These are phyloP conservation scores for Domatiomyces globalis DNA, from an alignment of 2,329 filamentous ascomycete genomes.

Conservation along the genomic window DNA sequence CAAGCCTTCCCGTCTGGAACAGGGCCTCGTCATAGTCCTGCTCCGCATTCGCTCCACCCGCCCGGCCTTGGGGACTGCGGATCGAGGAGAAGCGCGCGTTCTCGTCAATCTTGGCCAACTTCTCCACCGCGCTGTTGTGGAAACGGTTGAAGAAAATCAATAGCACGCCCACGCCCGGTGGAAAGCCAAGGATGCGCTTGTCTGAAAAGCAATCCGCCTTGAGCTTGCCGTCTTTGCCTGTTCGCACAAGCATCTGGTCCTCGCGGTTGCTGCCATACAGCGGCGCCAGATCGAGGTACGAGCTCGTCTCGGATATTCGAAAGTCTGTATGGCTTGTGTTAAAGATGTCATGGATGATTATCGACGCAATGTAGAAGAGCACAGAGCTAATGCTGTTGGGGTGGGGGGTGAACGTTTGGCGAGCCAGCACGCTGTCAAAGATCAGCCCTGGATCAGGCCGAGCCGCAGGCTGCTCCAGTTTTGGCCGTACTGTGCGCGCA, in stretches of 20 bases:
- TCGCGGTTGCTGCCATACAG: slow-evolving; percentile 54
- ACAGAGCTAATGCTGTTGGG: slow-evolving; percentile 60
- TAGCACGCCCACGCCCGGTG: slow-evolving; percentile 53
- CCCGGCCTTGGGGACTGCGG: slow-evolving; percentile 3
- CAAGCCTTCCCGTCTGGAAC: slow-evolving; percentile 43
- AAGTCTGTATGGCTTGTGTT: slow-evolving; percentile 49
- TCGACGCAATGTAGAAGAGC: slow-evolving; percentile 60
- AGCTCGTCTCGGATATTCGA: slow-evolving; percentile 53
- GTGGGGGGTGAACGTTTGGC: slow-evolving; percentile 48
- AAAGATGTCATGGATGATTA: slow-evolving; percentile 54
- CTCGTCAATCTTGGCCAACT: slow-evolving; percentile 53
- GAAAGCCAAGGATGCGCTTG: slow-evolving; percentile 49
- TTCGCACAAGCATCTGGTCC: slow-evolving; percentile 50
- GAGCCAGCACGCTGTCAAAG: slow-evolving; percentile 54
- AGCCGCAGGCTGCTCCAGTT: slow-evolving; percentile 42
- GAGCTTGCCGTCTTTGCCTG: slow-evolving; percentile 51
- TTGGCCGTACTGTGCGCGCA: slow-evolving; percentile 49
- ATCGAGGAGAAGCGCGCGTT: slow-evolving; percentile 39
- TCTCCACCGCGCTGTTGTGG: slow-evolving; percentile 54
- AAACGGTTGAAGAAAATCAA: slow-evolving; percentile 56
- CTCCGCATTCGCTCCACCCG: slow-evolving; percentile 23
- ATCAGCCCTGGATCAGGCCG: slow-evolving; percentile 52
- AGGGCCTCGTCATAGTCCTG: slow-evolving; percentile 37
- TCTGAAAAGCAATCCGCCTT: slow-evolving; percentile 59
- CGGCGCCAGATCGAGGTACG: slow-evolving; percentile 59